Evolutionary conservation across 495 filamentous ascomycete species (phyloP), one percentile per base, ranked within the genome.

Genomic region (Xylaria grammica): DNA sequence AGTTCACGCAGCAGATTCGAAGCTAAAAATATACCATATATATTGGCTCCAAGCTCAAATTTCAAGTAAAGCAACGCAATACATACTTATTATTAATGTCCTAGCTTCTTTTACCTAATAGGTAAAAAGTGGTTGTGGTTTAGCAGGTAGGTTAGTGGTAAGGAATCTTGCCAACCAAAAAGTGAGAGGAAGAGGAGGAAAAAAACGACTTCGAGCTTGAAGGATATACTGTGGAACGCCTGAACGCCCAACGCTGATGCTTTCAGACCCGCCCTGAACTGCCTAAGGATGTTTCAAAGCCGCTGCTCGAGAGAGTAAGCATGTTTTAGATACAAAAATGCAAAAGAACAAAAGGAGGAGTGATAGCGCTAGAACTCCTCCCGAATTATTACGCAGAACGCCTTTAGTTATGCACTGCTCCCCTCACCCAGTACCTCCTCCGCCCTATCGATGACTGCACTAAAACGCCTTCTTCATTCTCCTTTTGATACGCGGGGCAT

Each of bases 211-310:
- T n/a, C n/a, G n/a, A n/a, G n/a, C n/a, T n/a, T n/a, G n/a, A n/a
- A n/a, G n/a, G n/a, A n/a, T n/a, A n/a, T n/a, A n/a, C n/a, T n/a
- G n/a, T n/a, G n/a, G n/a, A n/a, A n/a, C n/a, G n/a, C n/a, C n/a
- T n/a, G 9, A 22, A 63, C 61, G 61, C 61, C 61, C 15, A 63
- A 63, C 61, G 61, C 61, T 63, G 52, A 63, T 63, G 61, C 61
- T 49, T 40, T 49, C 51, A 17, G 30, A 27, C 42, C 42, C 26
- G 36, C 27, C 27, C 22, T 15, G 26, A 44, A 44, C n/a, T 26
- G 54, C 54, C 34, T 30, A 38, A n/a, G 30, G 30, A 55, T 51
- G 17, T 24, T n/a, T 51, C 49, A n/a, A 30, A 51, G 17, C 29
- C 49, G 50, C 38, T 63, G n/a, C 36, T 58, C 54, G 53, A 56